A percentile compares a stretch with the other conserved stretches of the same genome.
phyloP scores from a whole-genome alignment of 768 basidiomycete species.

The Lactarius trivialis region DNA sequence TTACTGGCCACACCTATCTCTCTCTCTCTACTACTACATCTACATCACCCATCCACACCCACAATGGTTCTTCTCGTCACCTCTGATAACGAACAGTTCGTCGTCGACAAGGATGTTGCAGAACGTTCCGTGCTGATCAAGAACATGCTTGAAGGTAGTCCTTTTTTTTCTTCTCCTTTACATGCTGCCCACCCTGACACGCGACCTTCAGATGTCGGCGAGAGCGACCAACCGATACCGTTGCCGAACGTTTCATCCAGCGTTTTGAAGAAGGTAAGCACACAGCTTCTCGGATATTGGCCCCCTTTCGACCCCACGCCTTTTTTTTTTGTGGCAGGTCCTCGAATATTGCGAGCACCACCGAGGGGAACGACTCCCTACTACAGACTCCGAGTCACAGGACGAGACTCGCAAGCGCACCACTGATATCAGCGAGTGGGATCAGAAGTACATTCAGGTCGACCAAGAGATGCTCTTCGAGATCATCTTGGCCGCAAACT shows the following conservation, averaged over 20 bases:
- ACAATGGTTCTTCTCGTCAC: slow-evolving; percentile 83
- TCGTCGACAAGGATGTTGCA: slow-evolving; percentile 89
- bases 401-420: slow-evolving; percentile 97
- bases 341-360: slow-evolving; percentile 99
- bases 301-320: slow-evolving; percentile 6
- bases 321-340: slow-evolving; percentile 55
- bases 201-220: slow-evolving; percentile 70
- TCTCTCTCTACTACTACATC: background rate
- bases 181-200: slow-evolving; percentile 10
- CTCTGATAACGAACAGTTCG: slow-evolving; percentile 93
- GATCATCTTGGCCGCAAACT: slow-evolving; percentile 99
- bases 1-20: too few relatives aligned
- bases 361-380: slow-evolving; percentile 91
- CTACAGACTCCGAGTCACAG: slow-evolving; percentile 70
- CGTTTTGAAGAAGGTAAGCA: slow-evolving; percentile 81
- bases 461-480: slow-evolving; percentile 99
- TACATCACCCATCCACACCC: slow-evolving; percentile 24
- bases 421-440: slow-evolving; percentile 99
- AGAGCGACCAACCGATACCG: slow-evolving; percentile 90
- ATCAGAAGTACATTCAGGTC: slow-evolving; percentile 96
- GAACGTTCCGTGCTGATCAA: slow-evolving; percentile 96
- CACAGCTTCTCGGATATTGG: background rate
- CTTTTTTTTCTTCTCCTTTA: slow-evolving; percentile 1
- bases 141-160: slow-evolving; percentile 95
- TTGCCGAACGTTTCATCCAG: slow-evolving; percentile 90